phyloP scores from a whole-genome alignment of 2,329 filamentous ascomycete species.

The Chalaropsis ovoidea region DNA sequence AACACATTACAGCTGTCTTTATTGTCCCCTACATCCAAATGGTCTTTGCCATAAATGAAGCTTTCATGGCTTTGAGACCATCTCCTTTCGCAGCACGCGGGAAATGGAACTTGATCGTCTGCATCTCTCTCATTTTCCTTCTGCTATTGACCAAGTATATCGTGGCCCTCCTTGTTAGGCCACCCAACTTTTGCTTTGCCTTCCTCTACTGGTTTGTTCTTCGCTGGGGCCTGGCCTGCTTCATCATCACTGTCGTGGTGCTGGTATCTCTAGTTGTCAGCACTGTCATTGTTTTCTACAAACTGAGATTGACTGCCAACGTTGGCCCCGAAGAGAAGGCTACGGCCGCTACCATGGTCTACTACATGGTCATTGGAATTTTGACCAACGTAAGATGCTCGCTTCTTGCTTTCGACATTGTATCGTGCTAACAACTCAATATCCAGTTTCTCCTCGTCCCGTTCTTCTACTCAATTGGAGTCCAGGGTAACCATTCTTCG shows the following conservation, averaged over 20 bases:
- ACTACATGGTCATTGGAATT: slow-evolving; percentile 50
- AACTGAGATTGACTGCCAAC: slow-evolving; percentile 38
- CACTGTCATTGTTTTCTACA: slow-evolving; percentile 46
- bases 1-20: slow-evolving; percentile 43
- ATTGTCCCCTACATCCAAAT: slow-evolving; percentile 56
- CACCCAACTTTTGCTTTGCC: slow-evolving; percentile 54
- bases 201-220: slow-evolving; percentile 58
- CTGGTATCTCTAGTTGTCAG: slow-evolving; percentile 42
- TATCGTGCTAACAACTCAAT: not conserved
- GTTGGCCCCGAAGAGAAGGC: slow-evolving; percentile 52
- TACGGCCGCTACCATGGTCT: slow-evolving; percentile 59
- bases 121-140: slow-evolving; percentile 40
- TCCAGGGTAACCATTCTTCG: slow-evolving; percentile 33
- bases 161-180: slow-evolving; percentile 45
- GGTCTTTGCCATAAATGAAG: slow-evolving; percentile 54
- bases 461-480: slow-evolving; percentile 51
- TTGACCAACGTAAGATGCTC: slow-evolving; percentile 44
- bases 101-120: slow-evolving; percentile 51
- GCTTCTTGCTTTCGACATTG: not conserved
- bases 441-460: slow-evolving; percentile 49
- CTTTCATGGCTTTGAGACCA: slow-evolving; percentile 44
- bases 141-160: slow-evolving; percentile 48
- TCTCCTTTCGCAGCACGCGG: slow-evolving; percentile 49
- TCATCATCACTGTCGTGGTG: slow-evolving; percentile 45
- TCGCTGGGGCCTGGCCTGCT: slow-evolving; percentile 48